Evolutionary conservation across 2,329 filamentous ascomycete genomes (phyloP).

Genomic region (Calonectria honghensis): DNA sequence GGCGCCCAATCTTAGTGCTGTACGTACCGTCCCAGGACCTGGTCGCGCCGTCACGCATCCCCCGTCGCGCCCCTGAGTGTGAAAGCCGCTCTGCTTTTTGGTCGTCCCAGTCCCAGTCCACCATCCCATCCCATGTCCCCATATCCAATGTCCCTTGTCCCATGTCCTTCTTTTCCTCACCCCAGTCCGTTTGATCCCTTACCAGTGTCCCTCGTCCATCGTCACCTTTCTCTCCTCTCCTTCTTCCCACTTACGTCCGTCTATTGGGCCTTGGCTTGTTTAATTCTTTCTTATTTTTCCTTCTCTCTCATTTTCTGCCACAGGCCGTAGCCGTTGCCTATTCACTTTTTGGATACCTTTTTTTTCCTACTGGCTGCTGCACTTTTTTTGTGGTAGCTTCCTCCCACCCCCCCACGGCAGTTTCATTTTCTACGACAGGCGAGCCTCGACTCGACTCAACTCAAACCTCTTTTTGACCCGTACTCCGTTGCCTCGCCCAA

Average conservation of each 20-base stretch:
- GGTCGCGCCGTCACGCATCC: slow-evolving; percentile 37
- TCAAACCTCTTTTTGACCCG: slow-evolving; percentile 5
- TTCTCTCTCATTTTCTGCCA: slow-evolving; percentile 40
- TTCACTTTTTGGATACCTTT: slow-evolving; percentile 20
- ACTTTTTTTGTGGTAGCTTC: slow-evolving; percentile 24
- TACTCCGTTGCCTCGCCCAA: slow-evolving; percentile 19
- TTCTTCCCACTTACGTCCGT: slow-evolving; percentile 41
- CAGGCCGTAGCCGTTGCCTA: slow-evolving; percentile 35
- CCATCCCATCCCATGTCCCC: slow-evolving; percentile 38
- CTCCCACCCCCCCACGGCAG: slow-evolving; percentile 21
- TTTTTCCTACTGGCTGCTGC: slow-evolving; percentile 21
- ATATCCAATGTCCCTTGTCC: slow-evolving; percentile 39
- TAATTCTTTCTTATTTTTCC: slow-evolving; percentile 44
- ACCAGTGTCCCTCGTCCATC: slow-evolving; percentile 45
- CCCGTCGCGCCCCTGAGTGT: slow-evolving; percentile 44
- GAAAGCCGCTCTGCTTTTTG: slow-evolving; percentile 34
- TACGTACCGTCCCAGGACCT: slow-evolving; percentile 39
- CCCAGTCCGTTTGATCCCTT: slow-evolving; percentile 47
- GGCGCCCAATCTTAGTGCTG: slow-evolving; percentile 46
- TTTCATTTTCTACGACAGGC: slow-evolving; percentile 35
- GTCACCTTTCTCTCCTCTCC: slow-evolving; percentile 47
- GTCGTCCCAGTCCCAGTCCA: slow-evolving; percentile 15
- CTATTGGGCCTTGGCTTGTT: slow-evolving; percentile 38
- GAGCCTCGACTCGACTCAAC: slow-evolving; percentile 29
- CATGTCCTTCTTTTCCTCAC: slow-evolving; percentile 33